Evolutionary conservation across 768 basidiomycete genomes (phyloP).

Genomic region (Agaricus sinodeliciosus): DNA sequence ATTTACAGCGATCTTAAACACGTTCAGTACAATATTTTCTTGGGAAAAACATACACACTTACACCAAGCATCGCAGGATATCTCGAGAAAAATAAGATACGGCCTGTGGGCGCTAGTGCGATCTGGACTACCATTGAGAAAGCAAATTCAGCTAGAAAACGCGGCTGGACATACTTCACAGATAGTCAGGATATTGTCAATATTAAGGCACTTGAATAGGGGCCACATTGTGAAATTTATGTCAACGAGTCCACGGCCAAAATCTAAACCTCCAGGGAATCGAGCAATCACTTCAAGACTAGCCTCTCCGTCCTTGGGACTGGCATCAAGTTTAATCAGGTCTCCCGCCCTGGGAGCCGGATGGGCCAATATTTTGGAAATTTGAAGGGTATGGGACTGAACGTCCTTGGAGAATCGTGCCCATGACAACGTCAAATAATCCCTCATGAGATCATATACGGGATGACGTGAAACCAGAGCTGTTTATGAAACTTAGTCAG

Average conservation of each 20-base stretch:
- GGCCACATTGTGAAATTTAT: conserved; percentile 98
- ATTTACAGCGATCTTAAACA: conserved; percentile 68
- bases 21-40: conserved; percentile 3
- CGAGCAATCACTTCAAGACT: conserved; percentile 80
- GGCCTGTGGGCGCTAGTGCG: conserved; percentile 81
- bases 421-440: conserved; percentile 94
- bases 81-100: conserved; percentile 81
- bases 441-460: conserved; percentile 92
- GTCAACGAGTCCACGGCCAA: conserved; percentile 84
- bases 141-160: not conserved
- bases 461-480: conserved; percentile 88
- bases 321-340: conserved; percentile 79
- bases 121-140: conserved; percentile 41
- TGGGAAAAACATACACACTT: conserved; percentile 16
- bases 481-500: conserved; percentile 20
- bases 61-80: conserved; percentile 91
- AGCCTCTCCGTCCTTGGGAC: conserved; percentile 51
- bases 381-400: conserved; percentile 86
- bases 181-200: conserved; percentile 89
- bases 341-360: conserved; percentile 86
- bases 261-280: conserved; percentile 91
- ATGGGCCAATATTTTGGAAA: conserved; percentile 81
- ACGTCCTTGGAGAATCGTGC: conserved; percentile 93
- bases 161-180: conserved; percentile 57
- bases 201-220: conserved; percentile 84